These are phyloP conservation scores for Aspergillus sp. DNA, from an alignment of 2,329 filamentous ascomycete genomes.

Conservation along the genomic window DNA sequence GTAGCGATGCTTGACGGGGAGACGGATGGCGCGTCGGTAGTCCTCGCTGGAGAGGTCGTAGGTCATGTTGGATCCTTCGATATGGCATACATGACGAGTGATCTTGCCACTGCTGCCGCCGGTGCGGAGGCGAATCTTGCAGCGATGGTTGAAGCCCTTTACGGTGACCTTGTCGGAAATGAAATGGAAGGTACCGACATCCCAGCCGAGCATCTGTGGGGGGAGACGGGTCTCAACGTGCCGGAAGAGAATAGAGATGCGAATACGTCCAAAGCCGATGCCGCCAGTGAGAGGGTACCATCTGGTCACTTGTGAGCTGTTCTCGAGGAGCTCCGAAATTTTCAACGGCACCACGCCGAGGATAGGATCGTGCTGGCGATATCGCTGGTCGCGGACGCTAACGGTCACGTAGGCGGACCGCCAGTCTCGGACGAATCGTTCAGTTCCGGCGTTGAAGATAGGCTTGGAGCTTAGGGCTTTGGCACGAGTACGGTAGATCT, in stretches of 20 bases:
- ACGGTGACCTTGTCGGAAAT: constrained; percentile 69
- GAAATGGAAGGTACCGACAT: constrained; percentile 93
- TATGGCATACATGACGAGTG: constrained; percentile 62
- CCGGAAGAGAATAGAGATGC: constrained; percentile 86
- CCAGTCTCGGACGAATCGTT: constrained; percentile 93
- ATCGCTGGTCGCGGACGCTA: constrained; percentile 82
- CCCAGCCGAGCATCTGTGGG: constrained; percentile 85
- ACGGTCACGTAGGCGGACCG: constrained; percentile 82
- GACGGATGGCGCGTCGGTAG: constrained; percentile 61
- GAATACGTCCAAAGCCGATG: constrained; percentile 84
- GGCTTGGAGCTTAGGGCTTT: constrained; percentile 94
- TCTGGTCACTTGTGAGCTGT: constrained; percentile 79
- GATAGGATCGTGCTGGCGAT: constrained; percentile 91
- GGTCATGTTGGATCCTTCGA: constrained; percentile 61
- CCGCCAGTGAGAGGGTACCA: constrained; percentile 98
- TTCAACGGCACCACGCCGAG: constrained; percentile 89
- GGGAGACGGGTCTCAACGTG: constrained; percentile 84
- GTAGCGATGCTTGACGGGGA: constrained; percentile 90
- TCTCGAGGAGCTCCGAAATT: constrained; percentile 83
- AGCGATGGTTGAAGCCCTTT: constrained; percentile 60
- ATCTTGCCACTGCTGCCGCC: constrained; percentile 79
- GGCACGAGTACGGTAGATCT: constrained; percentile 86
- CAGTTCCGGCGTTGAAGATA: constrained; percentile 95
- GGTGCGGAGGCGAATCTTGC: constrained; percentile 76
- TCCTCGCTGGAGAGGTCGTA: constrained; percentile 59